A percentile compares a stretch with the other conserved stretches of the same genome.
These are phyloP conservation scores for Dendrocalamus sinicus DNA, from an alignment of 176 grass and related monocot genomes.

Conservation along the genomic window DNA sequence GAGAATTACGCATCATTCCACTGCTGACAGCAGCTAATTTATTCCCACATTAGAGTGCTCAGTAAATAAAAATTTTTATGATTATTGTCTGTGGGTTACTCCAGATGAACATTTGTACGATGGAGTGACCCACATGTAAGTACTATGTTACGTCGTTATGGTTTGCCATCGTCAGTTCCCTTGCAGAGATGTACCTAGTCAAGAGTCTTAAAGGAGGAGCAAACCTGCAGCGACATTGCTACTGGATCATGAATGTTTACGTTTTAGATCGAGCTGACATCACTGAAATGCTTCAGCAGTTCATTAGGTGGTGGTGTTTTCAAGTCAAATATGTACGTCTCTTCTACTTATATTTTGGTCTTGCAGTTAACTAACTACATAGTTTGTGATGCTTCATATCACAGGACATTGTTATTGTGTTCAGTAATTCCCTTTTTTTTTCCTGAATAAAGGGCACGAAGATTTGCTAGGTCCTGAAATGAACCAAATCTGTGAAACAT, in stretches of 20 bases:
- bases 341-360: neutral
- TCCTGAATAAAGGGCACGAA: neutral
- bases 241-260: neutral
- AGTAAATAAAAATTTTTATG: conserved; percentile 35
- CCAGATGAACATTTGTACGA: conserved; percentile 24
- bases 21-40: conserved; percentile 37
- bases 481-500: neutral
- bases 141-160: neutral
- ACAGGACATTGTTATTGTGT: neutral
- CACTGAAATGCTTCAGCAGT: neutral
- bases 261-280: neutral
- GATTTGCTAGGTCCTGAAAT: neutral
- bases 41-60: conserved; percentile 29
- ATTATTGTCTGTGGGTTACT: conserved; percentile 11
- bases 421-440: neutral
- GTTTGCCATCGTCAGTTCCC: conserved; percentile 43
- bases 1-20: conserved; percentile 40
- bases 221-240: conserved; percentile 7
- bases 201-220: conserved; percentile 38
- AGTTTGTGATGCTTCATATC: neutral
- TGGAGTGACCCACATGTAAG: conserved; percentile 13
- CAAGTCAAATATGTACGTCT: neutral
- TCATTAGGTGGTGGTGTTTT: neutral
- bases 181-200: conserved; percentile 26
- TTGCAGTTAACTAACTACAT: neutral